Evolutionary conservation across 495 filamentous ascomycete species (phyloP), one percentile per base, ranked within the genome.

Genomic region (Xylaria intraflava): DNA sequence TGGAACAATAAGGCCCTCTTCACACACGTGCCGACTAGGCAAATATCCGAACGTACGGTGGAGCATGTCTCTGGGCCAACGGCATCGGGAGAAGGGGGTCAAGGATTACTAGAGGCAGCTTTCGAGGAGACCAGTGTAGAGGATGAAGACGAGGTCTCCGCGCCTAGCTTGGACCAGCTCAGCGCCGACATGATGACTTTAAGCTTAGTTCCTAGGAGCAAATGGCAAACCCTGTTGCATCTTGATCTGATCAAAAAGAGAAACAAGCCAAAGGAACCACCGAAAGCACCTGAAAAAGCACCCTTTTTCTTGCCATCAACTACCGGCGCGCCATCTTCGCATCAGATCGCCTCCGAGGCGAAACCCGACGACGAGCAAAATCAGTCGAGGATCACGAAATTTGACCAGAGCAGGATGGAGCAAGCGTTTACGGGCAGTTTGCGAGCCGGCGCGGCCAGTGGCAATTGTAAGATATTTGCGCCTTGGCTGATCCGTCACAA

Each of bases 1-100:
- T 99, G 93, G 89, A 96, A 86, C 16, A 99, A 99, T 64, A 83
- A 85, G 53, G 86, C 86, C 6, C 76, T 96, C 0, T 99, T 96
- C 73, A 84, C 82, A 44, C 90, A 93, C 55, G 82, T 95, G 1
- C 87, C 90, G 0, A 90, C 89, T 7, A 77, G 86, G 23, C 86
- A 87, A 51, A 82, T 99, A 55, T 82, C 84, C 9, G 87, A 93
- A 53, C 74, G 79, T 31, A 83, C 87, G 40, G 80, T 96, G 30
- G 72, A 74, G 29, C 66, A 79, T 29, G 74, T 87, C 35, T 67
- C 71, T 16, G 76, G 74, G 4, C 89, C 90, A 2, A 87, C 86
- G 0, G 76, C 79, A n/a, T 89, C 89, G n/a, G 88, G 88, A 39
- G 91, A 96, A 67, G 85, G 82, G 42, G 89, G 88, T 20, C 74